phyloP scores from a whole-genome alignment of 805 yeast genomes.

The Yarrowia deformans region DNA sequence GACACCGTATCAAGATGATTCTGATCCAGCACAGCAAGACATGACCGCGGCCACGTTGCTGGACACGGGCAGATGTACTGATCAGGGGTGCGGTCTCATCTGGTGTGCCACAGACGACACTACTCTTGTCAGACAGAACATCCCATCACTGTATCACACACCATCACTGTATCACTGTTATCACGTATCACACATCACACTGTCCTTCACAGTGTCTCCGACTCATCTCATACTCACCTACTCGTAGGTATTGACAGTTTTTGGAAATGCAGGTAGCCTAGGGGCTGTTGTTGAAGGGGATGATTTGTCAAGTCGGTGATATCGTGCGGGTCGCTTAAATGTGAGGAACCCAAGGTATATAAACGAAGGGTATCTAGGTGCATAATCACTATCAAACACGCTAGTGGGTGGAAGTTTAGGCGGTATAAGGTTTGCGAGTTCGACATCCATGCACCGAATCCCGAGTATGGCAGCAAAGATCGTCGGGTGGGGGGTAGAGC shows the following conservation, averaged over 20 bases:
- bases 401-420: slow-evolving; percentile 9
- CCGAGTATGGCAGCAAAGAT: slow-evolving; percentile 31
- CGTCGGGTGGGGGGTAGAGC: background rate
- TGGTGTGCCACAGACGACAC: no score
- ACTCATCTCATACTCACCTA: background rate
- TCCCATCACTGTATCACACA: no score
- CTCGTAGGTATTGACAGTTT: slow-evolving; percentile 14
- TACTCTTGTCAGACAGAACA: no score
- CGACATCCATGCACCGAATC: slow-evolving; percentile 28
- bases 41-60: no score
- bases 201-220: background rate
- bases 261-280: background rate
- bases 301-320: background rate
- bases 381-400: slow-evolving; percentile 31
- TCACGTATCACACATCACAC: no score
- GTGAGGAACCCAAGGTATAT: slow-evolving; percentile 17
- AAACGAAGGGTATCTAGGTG: slow-evolving; percentile 16
- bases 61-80: no score
- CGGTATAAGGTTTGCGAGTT: background rate
- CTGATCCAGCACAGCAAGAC: no score
- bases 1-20: no score
- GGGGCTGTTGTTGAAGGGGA: background rate
- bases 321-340: background rate
- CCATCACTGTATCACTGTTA: no score
- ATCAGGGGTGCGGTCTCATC: no score